Conservation (phyloP, 1,284 basidiomycete species). For the Sporisorium exsertum region DNA sequence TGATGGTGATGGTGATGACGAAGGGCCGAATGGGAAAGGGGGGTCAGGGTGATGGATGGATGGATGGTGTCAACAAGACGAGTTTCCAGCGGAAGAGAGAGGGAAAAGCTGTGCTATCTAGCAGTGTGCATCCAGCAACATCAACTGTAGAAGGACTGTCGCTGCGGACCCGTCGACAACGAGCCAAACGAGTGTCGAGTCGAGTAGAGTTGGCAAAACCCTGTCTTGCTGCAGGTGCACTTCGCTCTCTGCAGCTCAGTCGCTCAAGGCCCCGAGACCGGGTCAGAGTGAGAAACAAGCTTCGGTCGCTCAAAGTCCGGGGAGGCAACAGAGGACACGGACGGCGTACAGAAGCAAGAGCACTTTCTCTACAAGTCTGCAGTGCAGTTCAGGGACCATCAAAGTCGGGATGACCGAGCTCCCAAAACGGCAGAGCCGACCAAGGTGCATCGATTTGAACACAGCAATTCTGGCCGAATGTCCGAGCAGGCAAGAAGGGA, state of each 20-base stretch:
- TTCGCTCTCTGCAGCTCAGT: not conserved
- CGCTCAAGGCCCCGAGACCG: not conserved
- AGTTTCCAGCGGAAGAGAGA: too few relatives aligned
- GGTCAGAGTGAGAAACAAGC: not conserved
- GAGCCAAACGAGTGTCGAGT: too few relatives aligned
- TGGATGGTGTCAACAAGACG: too few relatives aligned
- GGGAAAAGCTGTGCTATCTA: too few relatives aligned
- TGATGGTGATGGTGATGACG: not conserved
- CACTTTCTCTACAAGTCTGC: too few relatives aligned
- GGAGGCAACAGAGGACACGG: slow-evolving; percentile 7
- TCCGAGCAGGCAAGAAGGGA: not conserved
- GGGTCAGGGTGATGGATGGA: too few relatives aligned
- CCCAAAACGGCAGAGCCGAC: not conserved
- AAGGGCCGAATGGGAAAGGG: too few relatives aligned
- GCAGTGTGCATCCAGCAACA: too few relatives aligned
- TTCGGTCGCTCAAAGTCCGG: slow-evolving; percentile 33
- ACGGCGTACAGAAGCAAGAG: not conserved
- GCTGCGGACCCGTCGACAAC: not conserved
- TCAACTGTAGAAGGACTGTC: too few relatives aligned
- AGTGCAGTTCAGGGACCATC: not conserved
- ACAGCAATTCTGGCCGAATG: not conserved
- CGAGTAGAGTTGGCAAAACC: slow-evolving; percentile 5
- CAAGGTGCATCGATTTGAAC: not conserved
- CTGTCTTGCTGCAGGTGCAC: slow-evolving; percentile 1
- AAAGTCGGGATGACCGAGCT: slow-evolving; percentile 3